phyloP scores from a whole-genome alignment of 192 early-diverging fungal genomes.

The Coemansia sp. region DNA sequence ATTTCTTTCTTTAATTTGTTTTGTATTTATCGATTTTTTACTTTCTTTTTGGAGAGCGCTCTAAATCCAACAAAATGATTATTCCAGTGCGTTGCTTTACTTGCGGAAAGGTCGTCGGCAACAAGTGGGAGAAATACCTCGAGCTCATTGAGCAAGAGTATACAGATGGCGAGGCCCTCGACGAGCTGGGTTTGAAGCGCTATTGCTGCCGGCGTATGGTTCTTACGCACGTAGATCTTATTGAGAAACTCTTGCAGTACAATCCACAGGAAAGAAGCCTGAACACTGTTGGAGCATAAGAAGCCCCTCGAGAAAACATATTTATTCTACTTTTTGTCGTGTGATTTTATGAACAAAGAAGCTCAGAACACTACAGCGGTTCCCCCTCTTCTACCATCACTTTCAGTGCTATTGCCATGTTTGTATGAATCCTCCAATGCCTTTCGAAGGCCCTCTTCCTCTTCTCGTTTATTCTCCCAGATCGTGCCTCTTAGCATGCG shows the following conservation, averaged over 20 bases:
- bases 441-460: neutral
- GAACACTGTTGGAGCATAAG: conserved; percentile 1
- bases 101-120: conserved; percentile 97
- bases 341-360: neutral
- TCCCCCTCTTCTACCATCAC: neutral
- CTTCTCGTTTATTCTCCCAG: conserved; percentile 1
- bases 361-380: neutral
- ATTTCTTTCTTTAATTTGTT: conserved; percentile 3
- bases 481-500: conserved; percentile 17
- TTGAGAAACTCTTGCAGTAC: conserved; percentile 97
- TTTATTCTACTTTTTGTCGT: neutral
- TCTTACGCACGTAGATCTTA: conserved; percentile 96
- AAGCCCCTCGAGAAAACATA: neutral
- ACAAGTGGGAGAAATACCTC: conserved; percentile 96
- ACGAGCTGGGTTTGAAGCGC: conserved; percentile 74
- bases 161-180: conserved; percentile 68
- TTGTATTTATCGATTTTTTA: conserved; percentile 1
- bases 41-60: neutral
- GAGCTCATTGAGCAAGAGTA: conserved; percentile 72
- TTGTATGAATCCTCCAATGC: neutral
- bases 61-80: conserved; percentile 74
- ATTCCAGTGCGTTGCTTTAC: conserved; percentile 98
- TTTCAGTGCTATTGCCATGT: neutral
- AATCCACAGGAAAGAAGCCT: conserved; percentile 54
- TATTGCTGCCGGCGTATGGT: conserved; percentile 99